phyloP scores from a whole-genome alignment of 768 basidiomycete genomes.

The Tricholomella constricta region DNA sequence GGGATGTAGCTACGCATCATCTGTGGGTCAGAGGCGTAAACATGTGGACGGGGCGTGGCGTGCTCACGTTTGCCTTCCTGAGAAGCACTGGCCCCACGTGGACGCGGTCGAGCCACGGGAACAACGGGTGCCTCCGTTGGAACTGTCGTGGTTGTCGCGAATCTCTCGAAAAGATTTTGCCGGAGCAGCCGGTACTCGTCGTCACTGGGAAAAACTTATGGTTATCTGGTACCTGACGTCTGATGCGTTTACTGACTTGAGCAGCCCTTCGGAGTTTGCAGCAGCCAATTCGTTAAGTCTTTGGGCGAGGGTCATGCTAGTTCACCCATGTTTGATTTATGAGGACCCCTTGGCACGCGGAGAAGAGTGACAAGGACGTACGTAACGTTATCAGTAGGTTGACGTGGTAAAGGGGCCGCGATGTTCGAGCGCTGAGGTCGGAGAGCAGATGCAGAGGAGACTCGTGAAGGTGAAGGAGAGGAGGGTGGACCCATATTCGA shows the following conservation, averaged over 20 bases:
- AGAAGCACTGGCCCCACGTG: conserved; percentile 28
- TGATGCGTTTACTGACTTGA: conserved; percentile 53
- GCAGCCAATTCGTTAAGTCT: conserved; percentile 77
- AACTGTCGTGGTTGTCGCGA: conserved; percentile 56
- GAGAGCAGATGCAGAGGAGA: conserved; percentile 20
- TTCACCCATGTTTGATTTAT: conserved; percentile 6
- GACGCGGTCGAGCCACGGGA: conserved; percentile 45
- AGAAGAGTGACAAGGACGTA: conserved; percentile 33
- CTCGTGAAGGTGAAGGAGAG: conserved; percentile 20
- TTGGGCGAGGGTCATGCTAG: conserved; percentile 75
- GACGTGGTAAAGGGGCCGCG: conserved; percentile 30
- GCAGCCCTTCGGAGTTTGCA: conserved; percentile 78
- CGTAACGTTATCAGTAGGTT: conserved; percentile 56
- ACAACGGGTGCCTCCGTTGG: conserved; percentile 67
- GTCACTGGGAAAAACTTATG: conserved; percentile 50
- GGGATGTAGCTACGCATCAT: conserved; percentile 29
- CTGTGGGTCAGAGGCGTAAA: conserved; percentile 2
- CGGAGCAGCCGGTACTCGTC: conserved; percentile 85
- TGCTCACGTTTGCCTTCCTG: conserved; percentile 37
- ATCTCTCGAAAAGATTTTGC: conserved; percentile 82
- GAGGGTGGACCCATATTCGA: conserved; percentile 14
- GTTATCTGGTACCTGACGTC: neutral
- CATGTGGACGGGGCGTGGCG: conserved; percentile 1
- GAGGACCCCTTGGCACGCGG: neutral
- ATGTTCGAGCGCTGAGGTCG: conserved; percentile 25